These are phyloP conservation scores for Volutella citrinella DNA, from an alignment of 2,329 filamentous ascomycete species.

Conservation along the genomic window DNA sequence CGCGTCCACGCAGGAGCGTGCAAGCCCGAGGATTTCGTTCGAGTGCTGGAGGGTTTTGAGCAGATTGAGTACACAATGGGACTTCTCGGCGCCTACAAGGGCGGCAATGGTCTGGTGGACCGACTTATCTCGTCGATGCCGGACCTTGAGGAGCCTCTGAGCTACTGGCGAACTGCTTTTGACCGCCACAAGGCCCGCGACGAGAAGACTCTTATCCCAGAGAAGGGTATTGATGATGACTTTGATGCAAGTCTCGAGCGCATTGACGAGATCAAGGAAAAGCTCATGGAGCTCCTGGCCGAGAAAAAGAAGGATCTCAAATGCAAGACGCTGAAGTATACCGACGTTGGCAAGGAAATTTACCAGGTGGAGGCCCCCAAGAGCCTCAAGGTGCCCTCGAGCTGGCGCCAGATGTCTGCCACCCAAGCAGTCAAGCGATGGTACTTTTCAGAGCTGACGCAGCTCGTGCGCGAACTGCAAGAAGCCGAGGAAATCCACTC, in stretches of 20 bases:
- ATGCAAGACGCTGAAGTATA: constrained; percentile 69
- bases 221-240: constrained; percentile 83
- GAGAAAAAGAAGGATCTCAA: constrained; percentile 71
- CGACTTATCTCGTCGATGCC: constrained; percentile 85
- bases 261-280: constrained; percentile 71
- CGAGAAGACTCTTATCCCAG: constrained; percentile 78
- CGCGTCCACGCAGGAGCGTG: constrained; percentile 91
- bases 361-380: constrained; percentile 95
- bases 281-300: constrained; percentile 69
- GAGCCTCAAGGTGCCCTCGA: constrained; percentile 76
- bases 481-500: constrained; percentile 92
- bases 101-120: constrained; percentile 80
- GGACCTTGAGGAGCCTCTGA: constrained; percentile 68
- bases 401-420: constrained; percentile 95
- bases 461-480: constrained; percentile 81
- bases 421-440: constrained; percentile 89
- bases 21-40: constrained; percentile 87
- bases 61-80: constrained; percentile 95
- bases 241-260: constrained; percentile 80
- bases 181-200: constrained; percentile 77
- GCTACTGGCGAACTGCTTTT: constrained; percentile 90
- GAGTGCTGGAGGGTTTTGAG: constrained; percentile 92
- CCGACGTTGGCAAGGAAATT: constrained; percentile 92
- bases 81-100: constrained; percentile 68
- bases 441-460: constrained; percentile 82